These are phyloP conservation scores for Protomyces lactucae-debilis DNA, from an alignment of 1,139 yeast genomes.

Conservation along the genomic window DNA sequence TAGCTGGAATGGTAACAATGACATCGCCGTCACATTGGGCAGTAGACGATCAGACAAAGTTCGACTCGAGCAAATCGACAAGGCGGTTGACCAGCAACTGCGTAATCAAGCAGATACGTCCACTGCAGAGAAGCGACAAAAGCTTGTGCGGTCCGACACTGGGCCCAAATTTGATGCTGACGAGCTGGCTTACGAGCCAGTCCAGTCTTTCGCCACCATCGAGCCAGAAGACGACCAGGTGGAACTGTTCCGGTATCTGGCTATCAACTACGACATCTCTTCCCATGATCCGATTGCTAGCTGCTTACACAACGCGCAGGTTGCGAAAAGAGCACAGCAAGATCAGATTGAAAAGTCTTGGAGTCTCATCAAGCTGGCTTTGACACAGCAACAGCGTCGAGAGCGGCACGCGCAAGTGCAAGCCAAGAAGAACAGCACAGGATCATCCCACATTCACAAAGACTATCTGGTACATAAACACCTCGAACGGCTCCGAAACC, in stretches of 20 bases:
- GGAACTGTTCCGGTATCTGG: slow-evolving; percentile 19
- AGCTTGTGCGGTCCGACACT: slow-evolving; percentile 42
- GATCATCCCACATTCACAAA: neutral
- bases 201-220: slow-evolving; percentile 16
- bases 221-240: neutral
- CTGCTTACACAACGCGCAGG: slow-evolving; percentile 56
- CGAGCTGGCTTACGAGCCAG: neutral
- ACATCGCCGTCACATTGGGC: slow-evolving; percentile 37
- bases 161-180: slow-evolving; percentile 37
- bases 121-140: neutral
- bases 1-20: slow-evolving; percentile 55
- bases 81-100: neutral
- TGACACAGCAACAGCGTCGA: slow-evolving; percentile 7
- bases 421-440: neutral
- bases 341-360: slow-evolving; percentile 64
- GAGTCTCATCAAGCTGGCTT: slow-evolving; percentile 47
- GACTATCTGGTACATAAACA: slow-evolving; percentile 2
- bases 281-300: slow-evolving; percentile 47
- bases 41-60: slow-evolving; percentile 5
- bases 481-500: slow-evolving; percentile 9
- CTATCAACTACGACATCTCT: slow-evolving; percentile 20
- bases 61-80: neutral
- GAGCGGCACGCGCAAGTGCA: neutral
- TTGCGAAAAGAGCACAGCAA: slow-evolving; percentile 53
- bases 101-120: neutral